Conservation (phyloP, 352 stramenopile species). For the Salisapilia sapeloensis region DNA sequence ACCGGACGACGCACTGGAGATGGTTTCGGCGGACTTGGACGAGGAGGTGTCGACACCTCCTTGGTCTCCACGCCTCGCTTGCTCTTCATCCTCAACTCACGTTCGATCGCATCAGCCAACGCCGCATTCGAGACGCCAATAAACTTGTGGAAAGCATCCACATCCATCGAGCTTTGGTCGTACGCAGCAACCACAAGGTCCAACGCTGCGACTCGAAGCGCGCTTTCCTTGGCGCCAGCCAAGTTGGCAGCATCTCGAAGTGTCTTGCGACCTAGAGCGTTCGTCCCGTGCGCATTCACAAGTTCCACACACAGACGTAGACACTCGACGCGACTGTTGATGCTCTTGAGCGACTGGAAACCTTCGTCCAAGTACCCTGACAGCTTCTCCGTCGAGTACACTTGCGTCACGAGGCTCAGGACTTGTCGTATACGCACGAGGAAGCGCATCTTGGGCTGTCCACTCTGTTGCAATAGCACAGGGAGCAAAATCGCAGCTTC, state of each 20-base stretch:
- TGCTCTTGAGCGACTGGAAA: constrained; percentile 75
- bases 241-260: constrained; percentile 72
- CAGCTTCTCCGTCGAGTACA: constrained; percentile 73
- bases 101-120: no score
- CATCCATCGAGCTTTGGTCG: constrained; percentile 32
- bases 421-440: constrained; percentile 67
- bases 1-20: no score
- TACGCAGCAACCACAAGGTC: constrained; percentile 58
- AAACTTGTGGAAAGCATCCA: constrained; percentile 68
- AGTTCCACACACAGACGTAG: constrained; percentile 73
- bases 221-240: constrained; percentile 63
- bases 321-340: constrained; percentile 72
- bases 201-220: constrained; percentile 64
- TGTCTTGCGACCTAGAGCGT: constrained; percentile 46
- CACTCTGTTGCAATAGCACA: constrained; percentile 71
- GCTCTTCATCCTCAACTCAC: no score
- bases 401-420: constrained; percentile 60
- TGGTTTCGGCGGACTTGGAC: neutral
- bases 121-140: constrained; percentile 21
- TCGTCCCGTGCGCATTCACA: constrained; percentile 34
- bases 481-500: constrained; percentile 69
- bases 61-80: constrained; percentile 79
- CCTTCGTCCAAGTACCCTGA: constrained; percentile 59
- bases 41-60: no score
- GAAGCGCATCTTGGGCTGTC: constrained; percentile 71